Conservation (phyloP, 1,139 yeast genomes). For the Hansenula anomala region DNA sequence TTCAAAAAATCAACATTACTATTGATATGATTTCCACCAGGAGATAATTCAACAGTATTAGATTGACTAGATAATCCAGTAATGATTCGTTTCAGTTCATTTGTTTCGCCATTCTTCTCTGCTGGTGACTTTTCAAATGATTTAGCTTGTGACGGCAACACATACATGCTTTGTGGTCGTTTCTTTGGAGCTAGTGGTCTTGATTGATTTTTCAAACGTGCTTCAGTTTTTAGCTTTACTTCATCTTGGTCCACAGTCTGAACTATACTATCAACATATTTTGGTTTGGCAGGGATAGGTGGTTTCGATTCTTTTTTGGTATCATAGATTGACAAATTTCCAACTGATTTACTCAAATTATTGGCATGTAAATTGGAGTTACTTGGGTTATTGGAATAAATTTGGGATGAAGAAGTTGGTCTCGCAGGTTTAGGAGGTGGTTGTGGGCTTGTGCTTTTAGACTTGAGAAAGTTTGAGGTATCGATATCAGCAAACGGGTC, state of each 20-base stretch:
- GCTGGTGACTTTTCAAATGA: slow-evolving; percentile 5
- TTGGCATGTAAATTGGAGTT: background rate
- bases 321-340: background rate
- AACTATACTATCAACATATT: slow-evolving; percentile 21
- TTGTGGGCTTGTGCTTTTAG: slow-evolving; percentile 1
- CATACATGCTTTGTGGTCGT: slow-evolving; percentile 21
- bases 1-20: slow-evolving; percentile 58
- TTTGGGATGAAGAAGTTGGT: slow-evolving; percentile 6
- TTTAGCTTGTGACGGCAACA: slow-evolving; percentile 8
- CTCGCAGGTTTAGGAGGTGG: slow-evolving; percentile 19
- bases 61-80: slow-evolving; percentile 25
- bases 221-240: background rate
- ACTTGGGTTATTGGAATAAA: background rate
- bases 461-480: background rate
- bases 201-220: background rate
- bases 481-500: slow-evolving; percentile 14
- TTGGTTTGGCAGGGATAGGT: slow-evolving; percentile 12
- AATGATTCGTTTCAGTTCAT: slow-evolving; percentile 23
- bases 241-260: slow-evolving; percentile 15
- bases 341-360: background rate
- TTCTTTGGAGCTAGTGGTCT: background rate
- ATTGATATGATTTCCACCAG: slow-evolving; percentile 27
- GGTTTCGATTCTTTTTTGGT: background rate
- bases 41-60: slow-evolving; percentile 29
- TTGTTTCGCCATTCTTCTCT: slow-evolving; percentile 1